A percentile compares a stretch with the other conserved stretches of the same genome.
Evolutionary conservation across 2,329 filamentous ascomycete species (phyloP).

Genomic region (Lecanosticta acicola): DNA sequence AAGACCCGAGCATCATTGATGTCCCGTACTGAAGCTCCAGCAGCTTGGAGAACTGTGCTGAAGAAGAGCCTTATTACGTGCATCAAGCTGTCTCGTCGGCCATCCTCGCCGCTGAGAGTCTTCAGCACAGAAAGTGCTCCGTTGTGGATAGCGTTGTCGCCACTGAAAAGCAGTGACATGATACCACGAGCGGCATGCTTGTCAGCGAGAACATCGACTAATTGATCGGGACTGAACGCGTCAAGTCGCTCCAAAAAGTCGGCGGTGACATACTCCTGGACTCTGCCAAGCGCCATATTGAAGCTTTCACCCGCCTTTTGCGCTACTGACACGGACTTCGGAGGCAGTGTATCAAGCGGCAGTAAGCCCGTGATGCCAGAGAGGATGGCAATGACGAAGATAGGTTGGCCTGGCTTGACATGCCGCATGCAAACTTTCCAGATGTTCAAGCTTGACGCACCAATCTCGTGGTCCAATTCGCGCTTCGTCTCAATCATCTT

Average conservation of each 20-base stretch:
- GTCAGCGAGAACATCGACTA: constrained; percentile 64
- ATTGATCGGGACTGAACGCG: constrained; percentile 64
- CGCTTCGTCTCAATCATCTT: constrained; percentile 57
- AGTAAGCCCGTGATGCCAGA: constrained; percentile 65
- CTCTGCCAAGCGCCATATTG: constrained; percentile 63
- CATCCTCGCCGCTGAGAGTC: constrained; percentile 65
- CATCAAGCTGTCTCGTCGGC: constrained; percentile 55
- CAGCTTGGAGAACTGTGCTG: constrained; percentile 50
- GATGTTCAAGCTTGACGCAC: constrained; percentile 65
- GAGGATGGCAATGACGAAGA: constrained; percentile 69
- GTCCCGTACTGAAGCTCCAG: constrained; percentile 52
- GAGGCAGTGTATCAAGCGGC: constrained; percentile 65
- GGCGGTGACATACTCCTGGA: constrained; percentile 60
- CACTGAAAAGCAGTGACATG: constrained; percentile 74
- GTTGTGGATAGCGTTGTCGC: constrained; percentile 71
- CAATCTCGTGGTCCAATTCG: constrained; percentile 60
- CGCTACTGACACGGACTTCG: constrained; percentile 36
- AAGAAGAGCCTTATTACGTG: constrained; percentile 56
- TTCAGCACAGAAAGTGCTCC: constrained; percentile 79
- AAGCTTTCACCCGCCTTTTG: constrained; percentile 62
- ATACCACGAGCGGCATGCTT: constrained; percentile 65
- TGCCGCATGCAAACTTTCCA: constrained; percentile 72
- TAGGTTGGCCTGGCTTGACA: constrained; percentile 60
- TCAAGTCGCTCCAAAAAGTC: constrained; percentile 72
- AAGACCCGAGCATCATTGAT: constrained; percentile 55